Percentiles rank a stretch among this genome's conserved stretches.
phyloP scores from a whole-genome alignment of 495 filamentous ascomycete species.

The Ascodesmis nigricans region DNA sequence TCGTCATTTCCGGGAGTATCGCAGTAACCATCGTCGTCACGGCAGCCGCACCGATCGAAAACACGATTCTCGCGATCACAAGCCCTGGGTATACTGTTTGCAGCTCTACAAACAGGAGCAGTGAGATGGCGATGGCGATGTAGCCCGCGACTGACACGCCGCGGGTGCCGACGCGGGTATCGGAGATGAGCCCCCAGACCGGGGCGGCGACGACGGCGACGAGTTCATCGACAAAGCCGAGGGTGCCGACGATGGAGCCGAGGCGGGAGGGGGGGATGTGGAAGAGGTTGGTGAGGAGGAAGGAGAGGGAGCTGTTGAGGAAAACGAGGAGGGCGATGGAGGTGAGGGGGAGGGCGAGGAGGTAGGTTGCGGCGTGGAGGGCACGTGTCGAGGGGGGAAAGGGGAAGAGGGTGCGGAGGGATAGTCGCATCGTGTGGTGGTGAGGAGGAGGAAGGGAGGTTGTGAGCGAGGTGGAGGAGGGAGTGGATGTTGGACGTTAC shows the following conservation, averaged over 20 bases:
- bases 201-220: constrained; percentile 81
- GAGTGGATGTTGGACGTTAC: no score
- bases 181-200: constrained; percentile 74
- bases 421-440: constrained; percentile 5
- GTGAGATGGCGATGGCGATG: constrained; percentile 46
- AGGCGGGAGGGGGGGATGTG: constrained; percentile 43
- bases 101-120: constrained; percentile 67
- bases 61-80: constrained; percentile 62
- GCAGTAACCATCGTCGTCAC: constrained; percentile 95
- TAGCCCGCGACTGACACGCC: constrained; percentile 63
- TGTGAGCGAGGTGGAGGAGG: no score
- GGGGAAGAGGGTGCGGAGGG: constrained; percentile 29
- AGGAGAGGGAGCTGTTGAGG: constrained; percentile 80
- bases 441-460: no score
- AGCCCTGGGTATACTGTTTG: constrained; percentile 73
- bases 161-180: constrained; percentile 56
- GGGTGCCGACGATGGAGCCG: constrained; percentile 74
- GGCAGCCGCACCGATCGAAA: constrained; percentile 76
- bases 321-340: constrained; percentile 95
- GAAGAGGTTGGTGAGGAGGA: constrained; percentile 81
- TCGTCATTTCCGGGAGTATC: constrained; percentile 67
- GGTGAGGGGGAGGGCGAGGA: constrained; percentile 76
- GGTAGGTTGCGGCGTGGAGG: constrained; percentile 60
- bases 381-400: constrained; percentile 38
- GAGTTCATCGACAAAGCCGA: constrained; percentile 90